Percentiles rank a stretch among this genome's conserved stretches.
Evolutionary conservation across 129 eudicot genomes (phyloP).

Genomic region (Daucus carota): DNA sequence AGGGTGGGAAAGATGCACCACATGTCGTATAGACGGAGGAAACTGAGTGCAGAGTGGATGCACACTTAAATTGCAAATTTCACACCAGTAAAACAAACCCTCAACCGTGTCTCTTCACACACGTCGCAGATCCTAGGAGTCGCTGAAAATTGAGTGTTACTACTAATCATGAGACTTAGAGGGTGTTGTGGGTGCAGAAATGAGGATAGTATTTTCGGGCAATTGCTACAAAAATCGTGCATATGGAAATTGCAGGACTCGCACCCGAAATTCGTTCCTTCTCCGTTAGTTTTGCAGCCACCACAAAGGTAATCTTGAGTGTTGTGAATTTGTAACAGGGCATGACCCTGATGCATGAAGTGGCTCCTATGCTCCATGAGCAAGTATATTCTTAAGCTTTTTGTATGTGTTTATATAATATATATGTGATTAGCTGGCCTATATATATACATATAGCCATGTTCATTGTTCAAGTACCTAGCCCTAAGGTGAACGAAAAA

Average conservation of each 20-base stretch:
- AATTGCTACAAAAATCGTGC: conserved; percentile 25
- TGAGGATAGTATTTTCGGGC: conserved; percentile 20
- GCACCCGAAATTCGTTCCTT: conserved; percentile 23
- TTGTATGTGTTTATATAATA: too few species aligned
- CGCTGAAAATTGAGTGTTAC: conserved; percentile 5
- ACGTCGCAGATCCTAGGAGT: conserved; percentile 17
- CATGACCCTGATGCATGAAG: conserved; percentile 26
- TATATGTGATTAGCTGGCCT: too few species aligned
- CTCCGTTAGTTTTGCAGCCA: conserved; percentile 29
- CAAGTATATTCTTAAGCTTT: neutral
- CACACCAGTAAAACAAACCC: conserved; percentile 31
- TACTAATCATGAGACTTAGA: conserved; percentile 24
- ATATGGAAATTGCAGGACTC: conserved; percentile 24
- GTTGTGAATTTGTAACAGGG: neutral
- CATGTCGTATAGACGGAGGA: conserved; percentile 19
- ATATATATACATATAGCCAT: too few species aligned
- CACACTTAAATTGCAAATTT: conserved; percentile 26
- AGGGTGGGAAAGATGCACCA: conserved; percentile 14
- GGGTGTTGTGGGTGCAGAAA: conserved; percentile 19
- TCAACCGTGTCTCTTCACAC: conserved; percentile 12
- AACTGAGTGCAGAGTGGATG: conserved; percentile 32
- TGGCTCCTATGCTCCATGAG: conserved; percentile 1
- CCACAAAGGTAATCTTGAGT: conserved; percentile 12
- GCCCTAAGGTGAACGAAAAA: too few species aligned
- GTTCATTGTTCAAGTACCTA: too few species aligned